Evolutionary conservation across 148 eudicot species (phyloP), one percentile per base, ranked within the genome.

Genomic region (Vaccinium myrtillus): DNA sequence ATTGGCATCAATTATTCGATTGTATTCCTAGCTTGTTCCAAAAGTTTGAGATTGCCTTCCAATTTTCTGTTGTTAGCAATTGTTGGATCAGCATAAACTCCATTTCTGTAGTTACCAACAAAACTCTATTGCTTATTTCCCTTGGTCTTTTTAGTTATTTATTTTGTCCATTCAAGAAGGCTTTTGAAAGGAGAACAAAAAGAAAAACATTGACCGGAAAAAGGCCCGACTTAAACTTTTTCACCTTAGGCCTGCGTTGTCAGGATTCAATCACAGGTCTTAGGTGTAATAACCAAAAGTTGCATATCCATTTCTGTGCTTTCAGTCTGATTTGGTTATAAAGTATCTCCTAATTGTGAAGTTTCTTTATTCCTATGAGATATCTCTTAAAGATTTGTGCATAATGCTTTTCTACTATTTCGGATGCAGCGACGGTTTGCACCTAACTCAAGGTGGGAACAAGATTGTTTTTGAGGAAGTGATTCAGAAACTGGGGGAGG

Each of bases 391-490:
- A 36, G 1, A 67, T 67, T 67, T 27, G 73, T n/a, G 15, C 15
- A 25, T 69, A 69, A 69, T 69, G 39, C 18, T 19, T 81, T 55
- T 56, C 18, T 14, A 8, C 21, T 25, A 58, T 51, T 30, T 58
- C 19, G 80, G 87, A 19, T 86, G 78, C 93, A 96, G 98, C 39
- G 98, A 96, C 85, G 98, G 98, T 79, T 87, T 96, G 93, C 98
- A 96, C 84, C 91, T 95, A 8, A 88, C 93, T 43, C 86, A 51
- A 76, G 82, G 83, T 13, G 98, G 98, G 32, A 95, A 93, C 88
- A 87, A 80, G 81, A 80, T 92, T 82, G 98, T 96, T 10, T 94
- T 94, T 61, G 98, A 96, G 87, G 93, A 91, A 84, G 91, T 96
- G 75, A 71, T 92, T 23, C 84, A n/a, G 78, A 89, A 87, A 86